Evolutionary conservation across 176 grass and related monocot genomes (phyloP), one percentile per base, ranked within the genome.

Genomic region (Alopecurus myosuroides): DNA sequence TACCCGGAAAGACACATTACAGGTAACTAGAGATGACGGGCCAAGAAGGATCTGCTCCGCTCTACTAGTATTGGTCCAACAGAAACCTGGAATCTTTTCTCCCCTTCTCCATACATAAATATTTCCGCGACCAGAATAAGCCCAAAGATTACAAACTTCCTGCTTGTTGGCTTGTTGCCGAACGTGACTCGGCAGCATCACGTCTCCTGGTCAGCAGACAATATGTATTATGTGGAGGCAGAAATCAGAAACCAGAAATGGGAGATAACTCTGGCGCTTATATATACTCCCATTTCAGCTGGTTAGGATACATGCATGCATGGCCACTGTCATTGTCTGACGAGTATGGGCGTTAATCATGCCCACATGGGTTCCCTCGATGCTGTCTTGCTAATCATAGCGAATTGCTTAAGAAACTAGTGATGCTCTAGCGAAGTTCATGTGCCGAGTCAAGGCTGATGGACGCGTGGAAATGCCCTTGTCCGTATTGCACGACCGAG

Each of bases 351-450:
- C 70, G 42, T 74, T 31, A 63, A 55, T 82, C 73, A 48, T 78
- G 79, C 26, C 45, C 84, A 83, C 79, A 83, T 90, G 88, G 83
- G 62, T 9, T 36, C 15, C 55, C 80, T 31, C 18, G 88, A 82
- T 86, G 88, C 63, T 86, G 83, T 82, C 78, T n/a, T 51, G 20
- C 82, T 55, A 35, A 28, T 58, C 49, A 39, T 74, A 35, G 70
- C 51, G 48, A 55, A 26, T 15, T 35, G 50, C 15, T n/a, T 36
- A 89, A 22, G 45, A 33, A 62, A 64, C 26, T 20, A 81, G 55
- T 14, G 56, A 56, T 67, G 22, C 31, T 31, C 12, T 6, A 64
- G 25, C n/a, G 0, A 11, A 26, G 51, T 41, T 72, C 71, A 69
- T 88, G 39, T 39, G 73, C 36, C 15, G 48, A 9, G 28, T 14